A percentile compares a stretch with the other conserved stretches of the same genome.
Conservation (phyloP, 2,329 filamentous ascomycete species). For the Zymoseptoria brevis region DNA sequence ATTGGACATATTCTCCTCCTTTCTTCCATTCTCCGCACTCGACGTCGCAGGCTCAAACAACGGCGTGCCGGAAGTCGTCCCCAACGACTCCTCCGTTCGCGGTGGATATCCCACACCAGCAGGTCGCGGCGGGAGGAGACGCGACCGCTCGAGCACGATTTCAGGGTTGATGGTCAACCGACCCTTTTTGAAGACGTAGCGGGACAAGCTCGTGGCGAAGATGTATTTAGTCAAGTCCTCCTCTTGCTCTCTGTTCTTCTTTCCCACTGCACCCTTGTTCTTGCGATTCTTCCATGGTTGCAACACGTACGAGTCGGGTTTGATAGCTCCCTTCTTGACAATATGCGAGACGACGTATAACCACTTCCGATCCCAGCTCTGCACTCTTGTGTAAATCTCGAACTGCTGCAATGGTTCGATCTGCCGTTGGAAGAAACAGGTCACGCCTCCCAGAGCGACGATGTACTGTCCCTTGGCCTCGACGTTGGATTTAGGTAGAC, state of each 20-base stretch:
- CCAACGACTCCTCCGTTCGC: constrained; percentile 16
- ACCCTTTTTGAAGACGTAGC: constrained; percentile 46
- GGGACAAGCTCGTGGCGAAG: constrained; percentile 43
- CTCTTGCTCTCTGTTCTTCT: constrained; percentile 19
- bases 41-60: constrained; percentile 20
- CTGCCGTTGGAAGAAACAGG: constrained; percentile 41
- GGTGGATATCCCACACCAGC: constrained; percentile 41
- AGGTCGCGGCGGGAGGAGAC: constrained; percentile 66
- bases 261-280: constrained; percentile 13
- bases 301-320: constrained; percentile 35
- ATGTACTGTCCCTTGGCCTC: constrained; percentile 26
- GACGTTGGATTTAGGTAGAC: constrained; percentile 24
- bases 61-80: constrained; percentile 14
- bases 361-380: constrained; percentile 46
- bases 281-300: constrained; percentile 38
- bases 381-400: constrained; percentile 42
- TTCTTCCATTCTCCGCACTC: constrained; percentile 11
- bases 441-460: constrained; percentile 41
- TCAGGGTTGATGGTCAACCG: constrained; percentile 79
- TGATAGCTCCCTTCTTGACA: constrained; percentile 38
- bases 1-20: constrained; percentile 19
- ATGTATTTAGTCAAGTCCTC: constrained; percentile 36
- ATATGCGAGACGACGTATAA: constrained; percentile 43
- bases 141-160: constrained; percentile 60
- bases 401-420: constrained; percentile 39